Conservation (phyloP, 2,329 filamentous ascomycete genomes). For the Fusarium ambrosium region DNA sequence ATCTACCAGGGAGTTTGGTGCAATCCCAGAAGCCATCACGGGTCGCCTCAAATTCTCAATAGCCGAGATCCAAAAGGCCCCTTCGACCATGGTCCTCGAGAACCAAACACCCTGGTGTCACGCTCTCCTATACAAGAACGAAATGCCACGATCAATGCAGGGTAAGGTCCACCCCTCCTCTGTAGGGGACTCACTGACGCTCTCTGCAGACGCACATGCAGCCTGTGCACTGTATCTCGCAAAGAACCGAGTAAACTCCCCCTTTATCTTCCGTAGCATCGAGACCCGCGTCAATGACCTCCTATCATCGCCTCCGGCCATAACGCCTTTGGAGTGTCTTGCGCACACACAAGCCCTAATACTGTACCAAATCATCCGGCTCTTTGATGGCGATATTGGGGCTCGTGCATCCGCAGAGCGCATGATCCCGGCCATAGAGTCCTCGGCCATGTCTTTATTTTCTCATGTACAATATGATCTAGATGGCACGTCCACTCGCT, state of each 20-base stretch:
- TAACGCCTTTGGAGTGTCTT: constrained; percentile 49
- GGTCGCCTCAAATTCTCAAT: constrained; percentile 59
- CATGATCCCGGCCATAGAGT: constrained; percentile 51
- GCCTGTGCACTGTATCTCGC: constrained; percentile 66
- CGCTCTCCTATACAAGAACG: constrained; percentile 61
- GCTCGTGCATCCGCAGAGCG: constrained; percentile 55
- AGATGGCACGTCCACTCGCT: constrained; percentile 7
- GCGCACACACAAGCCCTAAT: constrained; percentile 63
- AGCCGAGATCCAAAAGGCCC: constrained; percentile 65
- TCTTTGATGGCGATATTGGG: constrained; percentile 65
- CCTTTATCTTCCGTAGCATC: constrained; percentile 64
- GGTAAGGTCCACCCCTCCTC: constrained; percentile 50
- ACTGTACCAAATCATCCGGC: constrained; percentile 63
- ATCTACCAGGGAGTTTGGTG: constrained; percentile 36
- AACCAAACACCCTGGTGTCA: constrained; percentile 68
- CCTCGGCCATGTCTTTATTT: constrained; percentile 51
- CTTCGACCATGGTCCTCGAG: constrained; percentile 61
- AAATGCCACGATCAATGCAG: constrained; percentile 66
- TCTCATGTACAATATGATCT: constrained; percentile 50
- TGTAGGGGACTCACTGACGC: constrained; percentile 1
- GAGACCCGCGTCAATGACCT: constrained; percentile 60
- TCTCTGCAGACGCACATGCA: constrained; percentile 62
- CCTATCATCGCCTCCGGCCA: constrained; percentile 51
- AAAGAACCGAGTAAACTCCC: constrained; percentile 62
- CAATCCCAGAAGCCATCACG: constrained; percentile 44